phyloP scores from a whole-genome alignment of 140 eudicot genomes.

The Bidens hawaiensis region DNA sequence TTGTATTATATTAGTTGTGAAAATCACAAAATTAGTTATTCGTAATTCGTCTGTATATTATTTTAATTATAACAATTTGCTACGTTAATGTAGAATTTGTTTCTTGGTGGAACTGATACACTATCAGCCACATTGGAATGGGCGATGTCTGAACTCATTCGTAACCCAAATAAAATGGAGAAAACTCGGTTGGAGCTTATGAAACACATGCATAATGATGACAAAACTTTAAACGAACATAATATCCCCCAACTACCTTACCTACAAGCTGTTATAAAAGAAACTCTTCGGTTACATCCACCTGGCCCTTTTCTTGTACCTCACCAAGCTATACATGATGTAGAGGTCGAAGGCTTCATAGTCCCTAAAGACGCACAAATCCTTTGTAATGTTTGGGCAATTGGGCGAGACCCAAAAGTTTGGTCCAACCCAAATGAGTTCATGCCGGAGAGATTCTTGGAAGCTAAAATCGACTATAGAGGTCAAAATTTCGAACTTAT shows the following conservation, averaged over 20 bases:
- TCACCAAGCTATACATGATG: too few species aligned
- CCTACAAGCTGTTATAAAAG: constrained; percentile 39
- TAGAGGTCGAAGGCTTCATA: too few species aligned
- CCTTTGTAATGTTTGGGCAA: constrained; percentile 49
- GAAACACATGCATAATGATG: background rate
- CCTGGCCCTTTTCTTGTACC: too few species aligned
- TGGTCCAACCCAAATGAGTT: constrained; percentile 35
- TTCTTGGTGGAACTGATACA: constrained; percentile 37
- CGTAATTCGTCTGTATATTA: too few species aligned
- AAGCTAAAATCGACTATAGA: background rate
- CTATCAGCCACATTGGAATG: constrained; percentile 39
- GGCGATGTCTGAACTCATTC: too few species aligned
- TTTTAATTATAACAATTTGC: background rate
- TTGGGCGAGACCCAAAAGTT: constrained; percentile 34
- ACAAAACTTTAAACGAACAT: constrained; percentile 13
- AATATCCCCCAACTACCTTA: constrained; percentile 39
- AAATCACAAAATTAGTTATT: too few species aligned
- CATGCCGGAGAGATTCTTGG: constrained; percentile 40
- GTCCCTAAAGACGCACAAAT: constrained; percentile 31
- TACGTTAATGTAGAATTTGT: constrained; percentile 39
- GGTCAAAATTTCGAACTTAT: too few species aligned
- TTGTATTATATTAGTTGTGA: too few species aligned
- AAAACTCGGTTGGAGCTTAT: constrained; percentile 18
- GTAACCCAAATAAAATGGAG: constrained; percentile 21
- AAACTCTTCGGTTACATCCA: too few species aligned